Evolutionary conservation across 495 filamentous ascomycete genomes (phyloP).

Genomic region (Venustampulla echinocandica): DNA sequence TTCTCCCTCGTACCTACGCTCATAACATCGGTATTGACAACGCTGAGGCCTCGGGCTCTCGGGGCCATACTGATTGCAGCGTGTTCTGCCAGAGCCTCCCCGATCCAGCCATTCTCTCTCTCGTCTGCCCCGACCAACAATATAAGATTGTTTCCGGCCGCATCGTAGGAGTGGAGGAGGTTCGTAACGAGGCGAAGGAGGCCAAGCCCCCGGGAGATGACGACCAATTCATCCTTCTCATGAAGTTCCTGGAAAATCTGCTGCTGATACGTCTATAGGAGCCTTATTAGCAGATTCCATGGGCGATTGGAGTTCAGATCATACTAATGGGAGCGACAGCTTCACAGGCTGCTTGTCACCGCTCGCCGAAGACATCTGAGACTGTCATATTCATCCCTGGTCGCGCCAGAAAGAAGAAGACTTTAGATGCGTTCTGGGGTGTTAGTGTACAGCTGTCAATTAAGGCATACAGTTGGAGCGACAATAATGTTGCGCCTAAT

Average conservation of each 20-base stretch:
- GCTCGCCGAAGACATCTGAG: conserved; percentile 49
- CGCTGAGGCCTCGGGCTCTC: conserved; percentile 72
- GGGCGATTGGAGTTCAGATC: conserved; percentile 10
- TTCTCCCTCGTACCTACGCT: conserved; percentile 79
- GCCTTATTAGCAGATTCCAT: conserved; percentile 6
- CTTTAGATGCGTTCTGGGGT: conserved; percentile 11
- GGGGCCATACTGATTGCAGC: conserved; percentile 65
- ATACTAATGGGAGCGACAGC: conserved; percentile 83
- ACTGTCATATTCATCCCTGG: conserved; percentile 14
- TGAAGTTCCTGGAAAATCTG: conserved; percentile 87
- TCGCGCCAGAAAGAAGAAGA: conserved; percentile 4
- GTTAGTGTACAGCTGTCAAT: neutral
- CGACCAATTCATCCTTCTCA: conserved; percentile 83
- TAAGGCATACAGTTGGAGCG: too few species aligned
- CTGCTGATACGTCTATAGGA: conserved; percentile 76
- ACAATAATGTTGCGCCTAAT: too few species aligned
- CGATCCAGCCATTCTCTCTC: conserved; percentile 89
- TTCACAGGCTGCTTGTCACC: conserved; percentile 66
- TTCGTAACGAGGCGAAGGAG: conserved; percentile 86
- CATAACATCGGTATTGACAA: conserved; percentile 92
- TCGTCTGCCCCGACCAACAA: conserved; percentile 87
- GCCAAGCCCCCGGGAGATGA: conserved; percentile 85
- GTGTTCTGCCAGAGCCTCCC: conserved; percentile 88
- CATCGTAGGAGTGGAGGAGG: conserved; percentile 92
- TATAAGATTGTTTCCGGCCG: conserved; percentile 85